phyloP scores from a whole-genome alignment of 139 green algal species.

The Coccomyxa sp. region DNA sequence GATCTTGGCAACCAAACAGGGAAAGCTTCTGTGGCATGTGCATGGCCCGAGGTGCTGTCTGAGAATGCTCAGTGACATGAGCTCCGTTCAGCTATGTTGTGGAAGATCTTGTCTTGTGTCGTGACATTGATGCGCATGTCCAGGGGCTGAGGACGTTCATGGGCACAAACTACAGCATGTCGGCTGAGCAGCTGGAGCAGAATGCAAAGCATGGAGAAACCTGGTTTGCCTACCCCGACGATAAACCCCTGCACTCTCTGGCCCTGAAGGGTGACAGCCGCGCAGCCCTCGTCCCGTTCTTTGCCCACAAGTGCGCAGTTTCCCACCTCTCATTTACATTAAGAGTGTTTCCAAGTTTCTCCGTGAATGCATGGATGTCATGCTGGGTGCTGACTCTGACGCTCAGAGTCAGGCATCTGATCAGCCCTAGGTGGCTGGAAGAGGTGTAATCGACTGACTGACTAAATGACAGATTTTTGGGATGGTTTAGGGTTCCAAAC shows the following conservation, averaged over 20 bases:
- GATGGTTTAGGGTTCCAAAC: no score
- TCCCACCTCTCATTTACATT: no score
- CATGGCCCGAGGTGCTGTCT: not conserved
- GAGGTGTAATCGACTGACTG: no score
- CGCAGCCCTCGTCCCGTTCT: constrained; percentile 20
- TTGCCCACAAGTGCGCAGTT: constrained; percentile 14
- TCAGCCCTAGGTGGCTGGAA: no score
- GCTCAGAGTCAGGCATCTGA: no score
- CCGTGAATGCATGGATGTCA: not conserved
- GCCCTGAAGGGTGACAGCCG: constrained; percentile 18
- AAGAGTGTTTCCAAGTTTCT: no score
- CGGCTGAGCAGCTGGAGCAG: not conserved
- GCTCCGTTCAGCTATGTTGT: no score
- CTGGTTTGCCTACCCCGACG: constrained; percentile 18
- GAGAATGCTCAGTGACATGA: not conserved
- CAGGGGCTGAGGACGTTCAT: constrained; percentile 18
- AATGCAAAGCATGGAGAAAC: constrained; percentile 5
- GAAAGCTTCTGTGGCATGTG: not conserved
- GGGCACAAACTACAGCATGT: constrained; percentile 1
- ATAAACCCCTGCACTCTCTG: constrained; percentile 9
- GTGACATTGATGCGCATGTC: not conserved
- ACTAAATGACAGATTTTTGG: no score
- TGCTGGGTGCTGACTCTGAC: no score
- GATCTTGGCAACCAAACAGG: not conserved
- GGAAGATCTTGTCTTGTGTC: not conserved